phyloP scores from a whole-genome alignment of 2,329 filamentous ascomycete genomes.

The Trichophyton mentagrophytes region DNA sequence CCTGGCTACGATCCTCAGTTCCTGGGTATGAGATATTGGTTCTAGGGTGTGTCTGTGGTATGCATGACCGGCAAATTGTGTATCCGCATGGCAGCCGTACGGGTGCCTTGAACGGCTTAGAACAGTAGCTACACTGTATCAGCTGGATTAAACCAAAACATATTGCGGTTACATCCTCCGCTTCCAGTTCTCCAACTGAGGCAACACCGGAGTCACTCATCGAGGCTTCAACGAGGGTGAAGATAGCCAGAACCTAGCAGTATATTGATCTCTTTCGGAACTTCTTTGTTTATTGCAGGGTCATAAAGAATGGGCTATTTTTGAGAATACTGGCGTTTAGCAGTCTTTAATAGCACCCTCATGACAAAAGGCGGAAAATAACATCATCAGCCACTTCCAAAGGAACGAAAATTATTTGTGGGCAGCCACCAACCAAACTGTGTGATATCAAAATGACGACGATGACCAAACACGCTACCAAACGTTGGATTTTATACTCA shows the following conservation, averaged over 20 bases:
- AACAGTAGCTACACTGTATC: slow-evolving; percentile 67
- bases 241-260: neutral
- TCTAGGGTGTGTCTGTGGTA: slow-evolving; percentile 54
- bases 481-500: neutral
- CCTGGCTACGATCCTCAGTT: slow-evolving; percentile 50
- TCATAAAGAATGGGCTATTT: neutral
- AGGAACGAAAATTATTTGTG: neutral
- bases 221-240: neutral
- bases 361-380: neutral
- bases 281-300: neutral
- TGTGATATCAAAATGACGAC: neutral
- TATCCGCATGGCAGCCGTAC: slow-evolving; percentile 71
- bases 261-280: neutral
- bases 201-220: neutral
- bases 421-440: neutral
- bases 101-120: slow-evolving; percentile 52
- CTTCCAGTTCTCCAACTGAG: neutral
- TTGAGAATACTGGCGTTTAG: neutral
- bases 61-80: slow-evolving; percentile 60
- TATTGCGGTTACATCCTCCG: neutral
- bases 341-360: neutral
- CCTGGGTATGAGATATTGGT: slow-evolving; percentile 66
- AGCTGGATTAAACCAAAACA: slow-evolving; percentile 52
- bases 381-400: too few species aligned
- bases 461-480: neutral